phyloP scores from a whole-genome alignment of 106 monocot species.

The Dioscorea dumetorum region DNA sequence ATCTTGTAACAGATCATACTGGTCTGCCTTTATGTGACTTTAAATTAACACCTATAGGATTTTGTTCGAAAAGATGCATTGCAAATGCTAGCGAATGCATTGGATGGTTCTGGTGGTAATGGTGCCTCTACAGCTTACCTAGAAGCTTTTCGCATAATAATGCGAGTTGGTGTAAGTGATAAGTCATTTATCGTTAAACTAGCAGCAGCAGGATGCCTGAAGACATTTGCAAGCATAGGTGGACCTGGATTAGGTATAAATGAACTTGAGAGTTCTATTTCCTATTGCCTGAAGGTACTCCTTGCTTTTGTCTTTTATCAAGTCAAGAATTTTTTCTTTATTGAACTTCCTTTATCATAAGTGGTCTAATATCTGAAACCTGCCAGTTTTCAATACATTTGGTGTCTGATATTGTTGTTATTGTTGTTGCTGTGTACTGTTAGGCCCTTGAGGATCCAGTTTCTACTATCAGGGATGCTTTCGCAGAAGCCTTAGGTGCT shows the following conservation, averaged over 20 bases:
- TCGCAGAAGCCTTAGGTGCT: slow-evolving; percentile 90
- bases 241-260: slow-evolving; percentile 68
- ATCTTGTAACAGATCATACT: no score
- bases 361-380: no score
- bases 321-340: not conserved
- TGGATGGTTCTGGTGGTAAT: slow-evolving; percentile 76
- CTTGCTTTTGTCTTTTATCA: not conserved
- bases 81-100: slow-evolving; percentile 84
- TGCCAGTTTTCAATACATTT: slow-evolving; percentile 1
- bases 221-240: slow-evolving; percentile 74
- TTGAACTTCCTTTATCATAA: not conserved
- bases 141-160: slow-evolving; percentile 83
- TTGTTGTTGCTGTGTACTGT: slow-evolving; percentile 4
- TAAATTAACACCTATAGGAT: slow-evolving; percentile 39
- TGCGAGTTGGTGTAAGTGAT: slow-evolving; percentile 64
- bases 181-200: slow-evolving; percentile 78
- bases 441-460: slow-evolving; percentile 92
- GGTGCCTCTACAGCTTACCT: slow-evolving; percentile 69
- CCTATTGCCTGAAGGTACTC: slow-evolving; percentile 69
- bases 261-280: slow-evolving; percentile 80
- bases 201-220: slow-evolving; percentile 90
- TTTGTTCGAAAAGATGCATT: slow-evolving; percentile 97
- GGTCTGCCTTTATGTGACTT: no score
- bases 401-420: not conserved
- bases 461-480: slow-evolving; percentile 86